Conservation (phyloP, 768 basidiomycete genomes). For the Boletus reticulatus region DNA sequence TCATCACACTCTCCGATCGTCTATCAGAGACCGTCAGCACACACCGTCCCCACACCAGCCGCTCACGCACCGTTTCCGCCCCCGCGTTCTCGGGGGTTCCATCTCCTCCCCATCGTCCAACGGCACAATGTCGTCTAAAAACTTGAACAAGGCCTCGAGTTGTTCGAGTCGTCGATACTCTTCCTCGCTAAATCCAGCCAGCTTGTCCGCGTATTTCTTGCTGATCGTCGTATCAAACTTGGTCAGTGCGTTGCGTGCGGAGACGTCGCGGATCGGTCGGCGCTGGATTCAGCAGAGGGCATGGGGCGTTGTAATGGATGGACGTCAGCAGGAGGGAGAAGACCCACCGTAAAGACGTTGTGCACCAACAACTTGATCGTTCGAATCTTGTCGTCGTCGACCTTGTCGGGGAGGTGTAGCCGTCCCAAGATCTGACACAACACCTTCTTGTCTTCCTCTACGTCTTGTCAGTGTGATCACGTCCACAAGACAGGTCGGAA, state of each 20-base stretch:
- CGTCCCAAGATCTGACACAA: constrained; percentile 64
- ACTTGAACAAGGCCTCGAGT: constrained; percentile 62
- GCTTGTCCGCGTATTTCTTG: constrained; percentile 71
- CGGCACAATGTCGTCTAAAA: constrained; percentile 70
- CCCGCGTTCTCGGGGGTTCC: constrained; percentile 41
- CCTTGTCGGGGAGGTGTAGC: constrained; percentile 62
- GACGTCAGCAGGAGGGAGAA: not conserved
- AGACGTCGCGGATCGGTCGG: constrained; percentile 55
- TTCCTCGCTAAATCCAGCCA: constrained; percentile 70
- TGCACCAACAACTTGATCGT: constrained; percentile 60
- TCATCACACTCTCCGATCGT: constrained; percentile 58
- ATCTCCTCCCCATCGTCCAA: constrained; percentile 58
- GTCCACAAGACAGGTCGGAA: constrained; percentile 1
- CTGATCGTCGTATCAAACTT: constrained; percentile 65
- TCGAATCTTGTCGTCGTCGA: constrained; percentile 68
- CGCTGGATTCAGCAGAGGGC: constrained; percentile 36
- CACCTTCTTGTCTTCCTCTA: constrained; percentile 58
- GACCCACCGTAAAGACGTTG: constrained; percentile 26
- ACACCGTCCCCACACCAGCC: not conserved
- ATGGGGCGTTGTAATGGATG: not conserved
- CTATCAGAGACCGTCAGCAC: constrained; percentile 34
- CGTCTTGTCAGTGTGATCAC: not conserved
- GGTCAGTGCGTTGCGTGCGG: constrained; percentile 64
- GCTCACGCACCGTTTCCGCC: constrained; percentile 44
- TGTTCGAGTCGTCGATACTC: constrained; percentile 65